Evolutionary conservation across 805 yeast genomes (phyloP).

Genomic region (Zygoascus biomembranicola): DNA sequence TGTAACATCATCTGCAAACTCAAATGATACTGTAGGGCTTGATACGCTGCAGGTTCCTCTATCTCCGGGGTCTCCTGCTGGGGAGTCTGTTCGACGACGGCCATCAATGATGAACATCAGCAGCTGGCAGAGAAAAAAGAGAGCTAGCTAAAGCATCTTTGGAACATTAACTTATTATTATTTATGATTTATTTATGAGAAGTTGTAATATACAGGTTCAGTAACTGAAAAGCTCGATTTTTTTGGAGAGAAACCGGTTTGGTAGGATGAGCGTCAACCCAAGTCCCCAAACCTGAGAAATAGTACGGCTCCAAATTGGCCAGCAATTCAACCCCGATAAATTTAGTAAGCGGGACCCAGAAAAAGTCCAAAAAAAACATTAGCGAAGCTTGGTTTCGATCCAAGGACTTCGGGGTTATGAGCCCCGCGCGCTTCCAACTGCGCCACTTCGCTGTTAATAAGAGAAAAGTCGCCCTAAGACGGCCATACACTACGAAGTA

Average conservation of each 20-base stretch:
- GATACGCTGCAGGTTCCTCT: too few species aligned
- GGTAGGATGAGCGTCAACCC: too few species aligned
- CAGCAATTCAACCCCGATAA: too few species aligned
- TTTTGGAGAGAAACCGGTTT: too few species aligned
- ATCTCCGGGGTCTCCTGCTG: not conserved
- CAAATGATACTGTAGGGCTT: not conserved
- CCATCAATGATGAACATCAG: not conserved
- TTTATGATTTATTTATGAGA: not conserved
- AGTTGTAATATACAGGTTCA: not conserved
- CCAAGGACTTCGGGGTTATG: conserved; percentile 92
- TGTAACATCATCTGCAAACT: not conserved
- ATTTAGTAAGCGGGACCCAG: too few species aligned
- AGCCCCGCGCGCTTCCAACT: conserved; percentile 90
- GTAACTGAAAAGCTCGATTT: not conserved
- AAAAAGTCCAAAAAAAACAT: too few species aligned
- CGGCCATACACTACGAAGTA: not conserved
- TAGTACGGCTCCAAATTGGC: too few species aligned
- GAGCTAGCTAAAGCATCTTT: not conserved
- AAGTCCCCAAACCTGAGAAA: too few species aligned
- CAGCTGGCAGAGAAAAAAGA: not conserved
- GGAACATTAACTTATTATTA: not conserved
- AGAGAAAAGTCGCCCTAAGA: not conserved
- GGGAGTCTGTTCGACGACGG: not conserved
- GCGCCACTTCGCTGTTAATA: conserved; percentile 34
- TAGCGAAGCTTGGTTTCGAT: conserved; percentile 89